A percentile compares a stretch with the other conserved stretches of the same genome.
Conservation (phyloP, 768 basidiomycete genomes). For the Tephrocybe sp. region DNA sequence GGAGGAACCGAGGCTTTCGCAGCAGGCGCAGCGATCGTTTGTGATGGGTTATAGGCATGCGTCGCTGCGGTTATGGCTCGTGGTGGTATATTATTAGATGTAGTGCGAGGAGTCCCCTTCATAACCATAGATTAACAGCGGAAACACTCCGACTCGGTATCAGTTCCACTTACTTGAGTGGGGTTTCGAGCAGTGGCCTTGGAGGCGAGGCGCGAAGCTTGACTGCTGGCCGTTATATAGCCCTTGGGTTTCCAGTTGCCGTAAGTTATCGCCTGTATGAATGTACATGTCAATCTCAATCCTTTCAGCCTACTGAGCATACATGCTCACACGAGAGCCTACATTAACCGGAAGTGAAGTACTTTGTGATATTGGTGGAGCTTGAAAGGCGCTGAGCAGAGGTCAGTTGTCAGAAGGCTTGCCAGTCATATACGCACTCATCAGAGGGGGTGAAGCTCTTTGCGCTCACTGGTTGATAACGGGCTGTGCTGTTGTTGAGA, state of each 20-base stretch:
- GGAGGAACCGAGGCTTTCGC: not conserved
- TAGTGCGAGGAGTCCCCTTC: not conserved
- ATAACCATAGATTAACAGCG: not conserved
- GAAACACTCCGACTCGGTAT: not conserved
- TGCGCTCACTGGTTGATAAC: slow-evolving; percentile 6
- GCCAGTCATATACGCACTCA: not conserved
- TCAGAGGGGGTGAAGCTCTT: slow-evolving; percentile 10
- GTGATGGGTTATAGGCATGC: not conserved
- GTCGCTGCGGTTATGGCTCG: not conserved
- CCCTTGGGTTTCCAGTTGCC: slow-evolving; percentile 7
- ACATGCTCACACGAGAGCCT: not conserved
- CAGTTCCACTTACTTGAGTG: not conserved
- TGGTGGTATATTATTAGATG: not conserved
- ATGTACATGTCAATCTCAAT: not conserved
- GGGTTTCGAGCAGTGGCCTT: not conserved
- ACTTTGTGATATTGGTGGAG: not conserved
- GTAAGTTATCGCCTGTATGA: not conserved
- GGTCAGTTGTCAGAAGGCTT: not conserved
- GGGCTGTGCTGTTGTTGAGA: not conserved
- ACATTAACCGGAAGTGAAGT: not conserved
- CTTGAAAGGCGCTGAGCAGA: not conserved
- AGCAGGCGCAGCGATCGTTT: not conserved
- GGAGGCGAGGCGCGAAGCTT: slow-evolving; percentile 8
- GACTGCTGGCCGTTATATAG: slow-evolving; percentile 7
- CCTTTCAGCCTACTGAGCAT: not conserved